phyloP scores from a whole-genome alignment of 495 filamentous ascomycete genomes.

The Neurospora sp. region DNA sequence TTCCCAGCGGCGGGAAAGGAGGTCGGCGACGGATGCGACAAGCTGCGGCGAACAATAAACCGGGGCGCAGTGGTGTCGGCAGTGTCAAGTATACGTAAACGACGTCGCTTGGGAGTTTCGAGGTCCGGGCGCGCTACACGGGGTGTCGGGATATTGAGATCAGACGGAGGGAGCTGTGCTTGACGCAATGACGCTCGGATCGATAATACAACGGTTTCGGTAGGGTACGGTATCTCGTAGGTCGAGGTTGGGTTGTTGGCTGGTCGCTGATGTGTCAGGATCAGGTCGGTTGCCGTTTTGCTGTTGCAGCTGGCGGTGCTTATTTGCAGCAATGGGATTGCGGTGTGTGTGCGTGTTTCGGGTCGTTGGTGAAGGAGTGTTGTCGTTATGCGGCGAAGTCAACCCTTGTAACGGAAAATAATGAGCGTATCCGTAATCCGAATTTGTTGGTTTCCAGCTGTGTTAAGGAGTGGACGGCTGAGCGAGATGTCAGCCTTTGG shows the following conservation, averaged over 20 bases:
- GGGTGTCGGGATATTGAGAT: background rate
- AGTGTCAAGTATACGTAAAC: slow-evolving; percentile 1
- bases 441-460: background rate
- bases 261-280: background rate
- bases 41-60: background rate
- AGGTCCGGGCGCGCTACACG: slow-evolving; percentile 18
- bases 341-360: background rate
- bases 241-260: background rate
- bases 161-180: background rate
- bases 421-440: background rate
- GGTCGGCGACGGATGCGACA: background rate
- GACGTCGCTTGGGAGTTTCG: background rate
- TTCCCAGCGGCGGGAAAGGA: background rate
- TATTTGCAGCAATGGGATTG: background rate
- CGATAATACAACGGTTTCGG: background rate
- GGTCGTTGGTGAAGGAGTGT: background rate
- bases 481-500: background rate
- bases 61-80: background rate
- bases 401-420: background rate
- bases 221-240: background rate
- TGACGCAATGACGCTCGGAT: background rate
- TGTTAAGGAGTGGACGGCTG: background rate
- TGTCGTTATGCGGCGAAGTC: background rate
- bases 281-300: background rate
- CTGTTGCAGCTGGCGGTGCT: background rate